phyloP scores from a whole-genome alignment of 306 rosid genomes.

The Prosopis cineraria region DNA sequence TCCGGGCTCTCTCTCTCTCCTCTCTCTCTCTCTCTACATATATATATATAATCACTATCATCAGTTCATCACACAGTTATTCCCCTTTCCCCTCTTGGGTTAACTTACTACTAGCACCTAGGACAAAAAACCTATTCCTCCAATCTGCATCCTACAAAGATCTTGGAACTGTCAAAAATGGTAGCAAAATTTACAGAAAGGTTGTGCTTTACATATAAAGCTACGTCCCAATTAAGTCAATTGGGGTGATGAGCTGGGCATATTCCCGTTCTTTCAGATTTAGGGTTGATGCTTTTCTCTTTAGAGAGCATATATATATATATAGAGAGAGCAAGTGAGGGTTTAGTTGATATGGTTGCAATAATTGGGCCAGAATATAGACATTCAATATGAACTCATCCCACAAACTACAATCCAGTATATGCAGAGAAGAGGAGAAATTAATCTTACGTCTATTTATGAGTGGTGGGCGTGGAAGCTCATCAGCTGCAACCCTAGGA shows the following conservation, averaged over 20 bases:
- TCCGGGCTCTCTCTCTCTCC: neutral
- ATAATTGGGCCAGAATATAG: neutral
- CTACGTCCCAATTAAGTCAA: neutral
- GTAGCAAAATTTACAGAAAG: neutral
- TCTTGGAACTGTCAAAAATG: neutral
- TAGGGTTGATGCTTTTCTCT: neutral
- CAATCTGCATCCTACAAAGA: neutral
- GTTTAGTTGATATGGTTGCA: neutral
- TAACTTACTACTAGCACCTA: neutral
- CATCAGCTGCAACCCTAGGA: conserved; percentile 53
- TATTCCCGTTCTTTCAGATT: neutral
- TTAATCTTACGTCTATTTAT: conserved; percentile 79
- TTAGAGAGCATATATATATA: neutral
- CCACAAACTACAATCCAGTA: neutral
- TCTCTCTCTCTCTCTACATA: neutral
- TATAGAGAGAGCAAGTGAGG: conserved; percentile 11
- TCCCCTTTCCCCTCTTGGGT: neutral
- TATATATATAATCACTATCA: neutral
- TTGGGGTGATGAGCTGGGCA: neutral
- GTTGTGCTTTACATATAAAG: neutral
- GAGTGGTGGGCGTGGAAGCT: conserved; percentile 77
- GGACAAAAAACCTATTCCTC: neutral
- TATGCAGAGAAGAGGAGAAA: neutral
- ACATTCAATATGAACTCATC: neutral
- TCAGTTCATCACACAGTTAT: neutral